Conservation (phyloP, 352 stramenopile genomes). For the Globisporangium irregulare region DNA sequence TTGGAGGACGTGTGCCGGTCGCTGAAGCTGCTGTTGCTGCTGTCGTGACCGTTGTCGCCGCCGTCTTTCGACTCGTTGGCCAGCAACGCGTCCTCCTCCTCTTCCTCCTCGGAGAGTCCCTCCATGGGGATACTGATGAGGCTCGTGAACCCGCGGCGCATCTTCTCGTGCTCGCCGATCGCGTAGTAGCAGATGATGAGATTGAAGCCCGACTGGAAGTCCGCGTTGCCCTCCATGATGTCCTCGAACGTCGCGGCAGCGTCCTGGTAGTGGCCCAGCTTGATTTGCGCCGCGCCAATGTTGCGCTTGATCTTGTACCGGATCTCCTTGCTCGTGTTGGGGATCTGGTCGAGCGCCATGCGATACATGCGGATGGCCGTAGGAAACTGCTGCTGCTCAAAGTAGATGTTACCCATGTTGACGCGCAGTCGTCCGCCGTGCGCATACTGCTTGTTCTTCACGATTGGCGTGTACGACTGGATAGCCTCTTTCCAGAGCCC, state of each 20-base stretch:
- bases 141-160: slow-evolving; percentile 91
- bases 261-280: slow-evolving; percentile 92
- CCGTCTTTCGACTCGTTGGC: slow-evolving; percentile 50
- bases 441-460: slow-evolving; percentile 96
- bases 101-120: slow-evolving; percentile 75
- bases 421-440: slow-evolving; percentile 89
- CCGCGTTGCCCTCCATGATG: slow-evolving; percentile 91
- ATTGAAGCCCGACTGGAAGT: slow-evolving; percentile 97
- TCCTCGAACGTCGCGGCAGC: slow-evolving; percentile 94
- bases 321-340: slow-evolving; percentile 92
- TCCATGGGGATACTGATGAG: slow-evolving; percentile 91
- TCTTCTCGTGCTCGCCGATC: slow-evolving; percentile 93
- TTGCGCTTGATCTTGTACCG: slow-evolving; percentile 96
- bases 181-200: slow-evolving; percentile 97
- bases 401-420: slow-evolving; percentile 99
- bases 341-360: slow-evolving; percentile 97
- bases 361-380: slow-evolving; percentile 97
- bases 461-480: slow-evolving; percentile 92
- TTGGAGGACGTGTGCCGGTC: slow-evolving; percentile 31
- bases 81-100: slow-evolving; percentile 69
- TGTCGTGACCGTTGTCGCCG: slow-evolving; percentile 19
- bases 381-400: slow-evolving; percentile 91
- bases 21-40: slow-evolving; percentile 9
- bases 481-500: slow-evolving; percentile 94
- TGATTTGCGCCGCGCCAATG: slow-evolving; percentile 94